These are phyloP conservation scores for Diplodia seriata DNA, from an alignment of 2,329 filamentous ascomycete genomes.

Conservation along the genomic window DNA sequence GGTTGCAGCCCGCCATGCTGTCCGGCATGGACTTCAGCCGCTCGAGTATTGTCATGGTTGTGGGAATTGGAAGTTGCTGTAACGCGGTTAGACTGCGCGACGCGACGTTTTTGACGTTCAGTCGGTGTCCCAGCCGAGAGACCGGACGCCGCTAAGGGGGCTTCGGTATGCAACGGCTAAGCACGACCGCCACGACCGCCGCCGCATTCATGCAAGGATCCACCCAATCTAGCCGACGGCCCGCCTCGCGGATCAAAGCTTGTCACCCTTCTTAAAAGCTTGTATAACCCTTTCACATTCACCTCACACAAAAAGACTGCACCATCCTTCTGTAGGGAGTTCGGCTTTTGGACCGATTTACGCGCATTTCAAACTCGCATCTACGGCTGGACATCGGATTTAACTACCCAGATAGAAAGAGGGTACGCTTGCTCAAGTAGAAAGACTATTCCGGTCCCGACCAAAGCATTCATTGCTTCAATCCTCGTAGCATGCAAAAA, in stretches of 20 bases:
- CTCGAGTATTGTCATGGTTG: background rate
- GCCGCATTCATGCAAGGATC: background rate
- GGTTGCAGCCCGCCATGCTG: constrained; percentile 4
- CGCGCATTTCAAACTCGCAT: too few species aligned
- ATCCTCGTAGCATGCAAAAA: too few species aligned
- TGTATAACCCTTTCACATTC: background rate
- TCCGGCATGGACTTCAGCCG: constrained; percentile 6
- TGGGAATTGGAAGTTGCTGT: background rate
- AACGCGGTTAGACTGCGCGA: background rate
- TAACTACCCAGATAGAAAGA: too few species aligned
- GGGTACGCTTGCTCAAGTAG: too few species aligned
- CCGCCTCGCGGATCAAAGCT: background rate
- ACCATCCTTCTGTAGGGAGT: too few species aligned
- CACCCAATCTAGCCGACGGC: background rate
- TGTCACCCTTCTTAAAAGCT: background rate
- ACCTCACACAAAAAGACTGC: too few species aligned
- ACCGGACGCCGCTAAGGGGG: background rate
- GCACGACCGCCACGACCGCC: background rate
- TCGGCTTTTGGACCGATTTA: too few species aligned
- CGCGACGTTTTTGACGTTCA: background rate
- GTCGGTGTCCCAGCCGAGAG: constrained; percentile 17
- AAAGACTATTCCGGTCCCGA: too few species aligned
- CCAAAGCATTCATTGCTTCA: too few species aligned
- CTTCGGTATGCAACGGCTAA: background rate
- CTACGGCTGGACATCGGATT: too few species aligned